Evolutionary conservation across 139 green algal species (phyloP), one percentile per base, ranked within the genome.

Genomic region (Chlorella sp.): DNA sequence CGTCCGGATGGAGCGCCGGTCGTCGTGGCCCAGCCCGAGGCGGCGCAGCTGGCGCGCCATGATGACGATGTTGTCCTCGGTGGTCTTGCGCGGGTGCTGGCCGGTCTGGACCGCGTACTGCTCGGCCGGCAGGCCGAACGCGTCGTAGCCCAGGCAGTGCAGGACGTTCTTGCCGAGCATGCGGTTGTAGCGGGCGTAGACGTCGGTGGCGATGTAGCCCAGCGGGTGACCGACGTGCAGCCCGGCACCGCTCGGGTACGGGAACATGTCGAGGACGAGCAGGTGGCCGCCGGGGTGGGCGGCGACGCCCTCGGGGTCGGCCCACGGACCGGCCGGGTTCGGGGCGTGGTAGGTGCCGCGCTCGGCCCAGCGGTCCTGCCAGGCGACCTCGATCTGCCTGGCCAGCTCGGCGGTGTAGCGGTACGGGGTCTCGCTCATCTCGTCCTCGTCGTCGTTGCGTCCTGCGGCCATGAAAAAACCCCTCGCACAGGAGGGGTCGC

Each of bases 261-360:
- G 95, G 74, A 99, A 99, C 96, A 99, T 99, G 82, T 99, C 96
- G 60, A 99, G 84, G 0, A 93, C 94, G 62, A 99, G 78, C 91
- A 97, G 77, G 99, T 99, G 32, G 95, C 93, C 77, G 97, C 97
- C 67, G 49, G 87, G 22, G 84, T 97, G 88, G 70, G 61, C 86
- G 24, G 83, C 97, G 87, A 98, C n/a, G n/a, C n/a, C n/a, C n/a
- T n/a, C n/a, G n/a, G n/a, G n/a, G n/a, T n/a, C n/a, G n/a, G n/a
- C n/a, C 95, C 35, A 97, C 77, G 17, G n/a, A n/a, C 98, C 95
- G 36, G 97, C 79, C 22, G 94, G 72, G n/a, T 88, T 71, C 0
- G 92, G 92, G 0, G 94, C 98, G 5, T 86, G 77, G 83, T 99
- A 99, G 0, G 93, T 99, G 69, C 95, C 83, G 60, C 96, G 72